Evolutionary conservation across 1,284 basidiomycete genomes (phyloP), one percentile per base, ranked within the genome.

Genomic region (Pholiota adiposa): DNA sequence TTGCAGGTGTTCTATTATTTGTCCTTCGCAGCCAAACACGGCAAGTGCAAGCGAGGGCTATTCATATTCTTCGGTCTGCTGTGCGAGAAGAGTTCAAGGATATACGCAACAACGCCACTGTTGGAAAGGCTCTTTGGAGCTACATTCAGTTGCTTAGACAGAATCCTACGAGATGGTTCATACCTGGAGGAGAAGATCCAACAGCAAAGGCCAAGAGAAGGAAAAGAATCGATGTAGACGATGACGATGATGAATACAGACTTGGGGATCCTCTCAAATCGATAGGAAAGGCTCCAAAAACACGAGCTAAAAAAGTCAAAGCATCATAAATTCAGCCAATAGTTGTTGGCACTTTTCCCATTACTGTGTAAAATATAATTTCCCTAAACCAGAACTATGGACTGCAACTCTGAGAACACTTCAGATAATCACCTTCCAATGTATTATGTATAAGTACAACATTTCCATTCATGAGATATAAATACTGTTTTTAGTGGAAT

Each of bases 1-100:
- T 12, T 44, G 27, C 50, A 89, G 87, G 86, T 54, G 82, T 88
- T 7, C 65, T 90, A 2, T 71, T 90, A 4, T 90, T 75, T 66
- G 69, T 83, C 2, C 74, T 88, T 58, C 77, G 78, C 14, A 73
- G 78, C 25, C 65, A 70, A 58, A 43, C 64, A 6, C 61, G 70
- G 7, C 70, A 79, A 19, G 78, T 83, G 2, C 80, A 79, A 33
- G 85, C 86, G 2, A 71, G 72, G 7, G 83, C 82, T 5, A 77
- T 90, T 33, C 74, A 79, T 55, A 70, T 79, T 51, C 78, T 92
- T 65, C 83, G 90, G 34, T 67, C 68, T 43, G 71, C 77, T 25
- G 79, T 89, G 27, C 81, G 89, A 21, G 70, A 75, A 18, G 71
- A 80, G 54, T 85, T 80, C 68, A 74, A 71, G 21, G 89, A 91